Conservation (phyloP, 2,329 filamentous ascomycete genomes). For the Tetracladium maxilliforme region DNA sequence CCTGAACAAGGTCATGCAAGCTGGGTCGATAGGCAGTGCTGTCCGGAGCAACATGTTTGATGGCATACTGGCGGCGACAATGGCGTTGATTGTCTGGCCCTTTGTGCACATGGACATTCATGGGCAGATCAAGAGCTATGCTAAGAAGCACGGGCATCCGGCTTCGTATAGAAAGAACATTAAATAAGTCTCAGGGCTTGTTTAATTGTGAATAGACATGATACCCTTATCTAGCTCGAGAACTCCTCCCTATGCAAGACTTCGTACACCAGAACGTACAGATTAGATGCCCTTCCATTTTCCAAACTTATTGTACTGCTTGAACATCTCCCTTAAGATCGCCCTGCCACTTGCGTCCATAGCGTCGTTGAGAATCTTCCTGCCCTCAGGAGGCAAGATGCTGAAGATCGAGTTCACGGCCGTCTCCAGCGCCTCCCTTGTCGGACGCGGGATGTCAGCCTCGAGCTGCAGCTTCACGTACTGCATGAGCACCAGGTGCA, state of each 20-base stretch:
- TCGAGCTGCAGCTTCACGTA: conserved; percentile 49
- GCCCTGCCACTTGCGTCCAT: conserved; percentile 44
- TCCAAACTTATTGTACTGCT: conserved; percentile 44
- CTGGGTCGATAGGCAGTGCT: conserved; percentile 36
- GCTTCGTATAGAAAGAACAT: too few species aligned
- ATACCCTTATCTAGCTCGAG: too few species aligned
- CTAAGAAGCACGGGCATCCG: conserved; percentile 43
- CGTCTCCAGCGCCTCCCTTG: conserved; percentile 39
- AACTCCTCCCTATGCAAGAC: not conserved
- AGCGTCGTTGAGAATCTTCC: conserved; percentile 41
- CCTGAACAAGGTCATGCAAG: conserved; percentile 59
- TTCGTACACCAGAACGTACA: too few species aligned
- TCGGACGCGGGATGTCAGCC: conserved; percentile 28
- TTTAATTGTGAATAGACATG: too few species aligned
- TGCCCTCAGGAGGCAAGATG: conserved; percentile 36
- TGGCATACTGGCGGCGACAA: conserved; percentile 40
- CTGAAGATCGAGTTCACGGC: conserved; percentile 44
- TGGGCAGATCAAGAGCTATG: conserved; percentile 39
- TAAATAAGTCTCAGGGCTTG: too few species aligned
- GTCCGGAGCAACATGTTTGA: conserved; percentile 42
- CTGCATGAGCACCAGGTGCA: conserved; percentile 42
- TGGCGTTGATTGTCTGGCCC: conserved; percentile 39
- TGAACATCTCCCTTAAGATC: conserved; percentile 42
- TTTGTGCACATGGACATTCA: conserved; percentile 42
- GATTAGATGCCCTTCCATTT: conserved; percentile 33